Percentiles rank a stretch among this genome's conserved stretches.
Conservation (phyloP, 352 stramenopile species). For the Phytophthora crassamura region DNA sequence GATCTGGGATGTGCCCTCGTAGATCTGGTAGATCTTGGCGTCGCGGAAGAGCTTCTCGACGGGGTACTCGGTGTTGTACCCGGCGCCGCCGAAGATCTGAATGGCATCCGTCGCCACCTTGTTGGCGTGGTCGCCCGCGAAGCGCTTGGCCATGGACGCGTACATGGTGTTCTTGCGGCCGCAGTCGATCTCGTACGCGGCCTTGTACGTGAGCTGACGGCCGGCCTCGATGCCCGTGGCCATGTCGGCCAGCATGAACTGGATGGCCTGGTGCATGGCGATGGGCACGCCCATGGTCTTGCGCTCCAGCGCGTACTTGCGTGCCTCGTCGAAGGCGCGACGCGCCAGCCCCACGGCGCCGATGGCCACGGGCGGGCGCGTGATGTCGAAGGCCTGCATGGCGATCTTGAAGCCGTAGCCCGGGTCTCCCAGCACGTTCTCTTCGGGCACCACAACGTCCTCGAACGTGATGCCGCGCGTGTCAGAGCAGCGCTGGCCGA, state of each 20-base stretch:
- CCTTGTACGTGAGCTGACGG: constrained; percentile 89
- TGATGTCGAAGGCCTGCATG: constrained; percentile 94
- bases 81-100: constrained; percentile 91
- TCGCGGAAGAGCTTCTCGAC: constrained; percentile 94
- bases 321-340: constrained; percentile 89
- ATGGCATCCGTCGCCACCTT: constrained; percentile 88
- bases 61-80: constrained; percentile 93
- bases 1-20: constrained; percentile 93
- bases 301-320: constrained; percentile 86
- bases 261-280: constrained; percentile 88
- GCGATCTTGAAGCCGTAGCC: constrained; percentile 94
- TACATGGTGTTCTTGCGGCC: constrained; percentile 91
- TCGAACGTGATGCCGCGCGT: constrained; percentile 93
- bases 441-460: constrained; percentile 86
- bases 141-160: constrained; percentile 92
- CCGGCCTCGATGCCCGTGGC: constrained; percentile 90
- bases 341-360: constrained; percentile 86
- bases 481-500: constrained; percentile 92
- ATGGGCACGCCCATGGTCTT: constrained; percentile 91
- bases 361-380: constrained; percentile 87
- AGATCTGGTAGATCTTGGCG: constrained; percentile 93
- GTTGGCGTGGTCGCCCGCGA: constrained; percentile 89
- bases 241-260: constrained; percentile 93
- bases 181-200: constrained; percentile 90
- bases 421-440: constrained; percentile 87